Evolutionary conservation across 2,329 filamentous ascomycete species (phyloP), one percentile per base, ranked within the genome.

Genomic region (Gaeumannomyces sp.): DNA sequence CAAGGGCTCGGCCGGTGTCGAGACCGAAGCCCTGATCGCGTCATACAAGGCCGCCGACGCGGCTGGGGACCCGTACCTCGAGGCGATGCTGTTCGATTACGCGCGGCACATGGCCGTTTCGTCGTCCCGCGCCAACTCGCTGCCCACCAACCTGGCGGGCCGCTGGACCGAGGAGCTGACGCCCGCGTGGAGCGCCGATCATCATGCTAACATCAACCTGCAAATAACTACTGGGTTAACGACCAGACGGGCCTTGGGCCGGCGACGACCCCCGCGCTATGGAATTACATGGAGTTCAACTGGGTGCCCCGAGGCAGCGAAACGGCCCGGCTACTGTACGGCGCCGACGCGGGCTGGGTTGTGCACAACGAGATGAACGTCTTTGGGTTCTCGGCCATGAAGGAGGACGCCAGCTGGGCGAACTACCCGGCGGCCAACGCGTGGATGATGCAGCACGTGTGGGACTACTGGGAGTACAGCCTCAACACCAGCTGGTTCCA

Each of bases 381-480:
- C 2, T 87, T 85, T 67, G 85, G 84, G 0, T 80, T 85, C 65
- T 85, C 83, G 0, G 82, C 71, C 1, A 72, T 73, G 69, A 74
- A 73, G n/a, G 69, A 72, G 3, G 69, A 67, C 14, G 68, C 72
- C 1, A 67, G 67, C 60, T 76, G 74, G 74, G 70, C 74, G 1
- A 70, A 76, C 53, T 76, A 81, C 68, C 77, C 80, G 33, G 80
- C 78, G 0, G 76, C 81, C 0, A 79, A 80, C 1, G 82, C 83
- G 1, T 88, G 85, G 85, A 80, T 86, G 76, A 85, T 85, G 78
- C 81, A 84, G 66, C 83, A 87, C 67, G 80, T 87, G 1, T 83
- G 79, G 73, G 83, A 87, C 65, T 78, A 83, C 68, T 87, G 79
- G 70, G 79, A 81, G 45, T 87, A 85, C 68, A 80, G 78, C 2